Percentiles rank a stretch among this genome's conserved stretches.
Conservation (phyloP, 768 basidiomycete species). For the Hysterangium stoloniferum region DNA sequence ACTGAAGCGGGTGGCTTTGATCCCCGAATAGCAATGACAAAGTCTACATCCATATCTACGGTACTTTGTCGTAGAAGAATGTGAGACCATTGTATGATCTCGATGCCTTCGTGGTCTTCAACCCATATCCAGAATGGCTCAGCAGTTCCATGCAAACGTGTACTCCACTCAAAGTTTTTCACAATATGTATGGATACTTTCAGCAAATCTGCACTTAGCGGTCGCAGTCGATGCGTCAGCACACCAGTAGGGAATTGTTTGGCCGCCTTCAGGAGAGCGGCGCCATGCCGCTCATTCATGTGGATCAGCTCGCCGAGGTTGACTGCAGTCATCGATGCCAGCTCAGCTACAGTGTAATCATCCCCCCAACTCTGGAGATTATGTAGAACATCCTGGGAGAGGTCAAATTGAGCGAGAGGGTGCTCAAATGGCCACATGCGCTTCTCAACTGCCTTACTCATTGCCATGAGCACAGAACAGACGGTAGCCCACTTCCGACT, state of each 20-base stretch:
- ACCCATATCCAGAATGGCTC: constrained; percentile 98
- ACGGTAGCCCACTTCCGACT: constrained; percentile 87
- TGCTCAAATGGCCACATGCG: constrained; percentile 94
- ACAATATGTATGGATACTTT: constrained; percentile 59
- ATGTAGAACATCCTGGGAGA: constrained; percentile 72
- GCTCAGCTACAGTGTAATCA: constrained; percentile 66
- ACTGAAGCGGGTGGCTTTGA: constrained; percentile 54
- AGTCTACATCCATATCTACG: constrained; percentile 53
- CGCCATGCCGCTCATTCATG: constrained; percentile 79
- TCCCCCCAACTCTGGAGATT: constrained; percentile 74
- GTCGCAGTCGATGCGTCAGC: constrained; percentile 64
- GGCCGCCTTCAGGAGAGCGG: constrained; percentile 69
- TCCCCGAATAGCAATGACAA: constrained; percentile 67
- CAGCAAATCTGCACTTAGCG: constrained; percentile 78
- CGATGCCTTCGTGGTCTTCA: constrained; percentile 74
- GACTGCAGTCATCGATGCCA: constrained; percentile 56
- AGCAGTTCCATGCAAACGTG: constrained; percentile 58
- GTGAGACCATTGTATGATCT: constrained; percentile 74
- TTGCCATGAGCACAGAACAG: constrained; percentile 69
- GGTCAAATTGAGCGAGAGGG: constrained; percentile 72
- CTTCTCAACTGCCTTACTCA: constrained; percentile 91
- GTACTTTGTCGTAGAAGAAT: constrained; percentile 65
- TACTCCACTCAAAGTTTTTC: constrained; percentile 74
- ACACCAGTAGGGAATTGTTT: constrained; percentile 73
- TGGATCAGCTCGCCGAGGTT: constrained; percentile 76